These are phyloP conservation scores for Tremellales sp. DNA, from an alignment of 1,284 basidiomycete genomes.

Conservation along the genomic window DNA sequence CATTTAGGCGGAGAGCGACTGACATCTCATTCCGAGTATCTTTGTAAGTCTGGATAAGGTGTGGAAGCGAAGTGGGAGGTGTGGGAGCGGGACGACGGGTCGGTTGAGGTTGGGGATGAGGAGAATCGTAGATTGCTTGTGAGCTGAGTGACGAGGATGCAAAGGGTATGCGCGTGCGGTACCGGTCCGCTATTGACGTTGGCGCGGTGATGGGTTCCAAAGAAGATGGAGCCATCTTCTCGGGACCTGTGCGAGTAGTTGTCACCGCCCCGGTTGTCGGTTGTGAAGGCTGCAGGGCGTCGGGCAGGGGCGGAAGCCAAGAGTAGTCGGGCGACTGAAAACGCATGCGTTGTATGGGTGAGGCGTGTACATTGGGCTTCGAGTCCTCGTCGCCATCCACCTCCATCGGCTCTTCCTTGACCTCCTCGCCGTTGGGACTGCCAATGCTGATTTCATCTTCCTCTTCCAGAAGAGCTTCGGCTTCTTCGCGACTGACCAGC, in stretches of 20 bases:
- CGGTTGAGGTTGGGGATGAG: constrained; percentile 11
- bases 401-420: constrained; percentile 9
- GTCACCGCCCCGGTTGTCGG: not conserved
- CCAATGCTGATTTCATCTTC: not conserved
- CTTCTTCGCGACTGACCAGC: constrained; percentile 23
- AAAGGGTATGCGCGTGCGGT: constrained; percentile 31
- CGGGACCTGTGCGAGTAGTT: not conserved
- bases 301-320: constrained; percentile 39
- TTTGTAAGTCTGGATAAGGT: constrained; percentile 28
- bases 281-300: too few relatives aligned
- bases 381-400: constrained; percentile 3
- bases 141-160: constrained; percentile 29
- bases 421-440: constrained; percentile 1
- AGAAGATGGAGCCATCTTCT: constrained; percentile 1
- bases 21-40: constrained; percentile 30
- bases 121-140: constrained; percentile 22
- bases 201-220: constrained; percentile 1
- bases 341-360: constrained; percentile 5
- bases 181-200: constrained; percentile 34
- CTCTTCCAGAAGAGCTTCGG: constrained; percentile 3
- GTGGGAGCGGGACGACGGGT: constrained; percentile 7
- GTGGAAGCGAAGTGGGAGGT: constrained; percentile 30
- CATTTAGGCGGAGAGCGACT: constrained; percentile 28
- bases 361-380: not conserved
- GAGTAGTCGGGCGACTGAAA: constrained; percentile 21